These are phyloP conservation scores for Fusarium sacchari DNA, from an alignment of 2,329 filamentous ascomycete genomes.

Conservation along the genomic window DNA sequence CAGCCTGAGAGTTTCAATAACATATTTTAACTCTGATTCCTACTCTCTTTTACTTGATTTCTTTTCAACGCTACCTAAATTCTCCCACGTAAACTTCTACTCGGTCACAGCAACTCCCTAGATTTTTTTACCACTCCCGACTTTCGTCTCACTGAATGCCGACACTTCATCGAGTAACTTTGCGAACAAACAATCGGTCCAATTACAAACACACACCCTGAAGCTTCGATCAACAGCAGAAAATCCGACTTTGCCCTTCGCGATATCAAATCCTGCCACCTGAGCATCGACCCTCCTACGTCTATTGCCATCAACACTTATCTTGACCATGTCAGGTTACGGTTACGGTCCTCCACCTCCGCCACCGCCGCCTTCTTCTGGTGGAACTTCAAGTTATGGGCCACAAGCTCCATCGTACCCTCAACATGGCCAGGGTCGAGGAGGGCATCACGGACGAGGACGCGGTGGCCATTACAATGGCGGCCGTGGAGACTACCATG, in stretches of 20 bases:
- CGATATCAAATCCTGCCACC: neutral
- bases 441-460: constrained; percentile 52
- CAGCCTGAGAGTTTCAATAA: neutral
- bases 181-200: neutral
- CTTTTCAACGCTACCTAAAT: neutral
- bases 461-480: constrained; percentile 53
- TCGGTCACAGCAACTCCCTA: neutral
- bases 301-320: neutral
- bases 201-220: neutral
- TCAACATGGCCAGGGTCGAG: constrained; percentile 50
- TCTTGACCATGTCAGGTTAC: constrained; percentile 57
- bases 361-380: constrained; percentile 52
- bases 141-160: neutral
- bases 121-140: neutral
- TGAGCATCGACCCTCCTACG: neutral
- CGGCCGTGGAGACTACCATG: constrained; percentile 55
- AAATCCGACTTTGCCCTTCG: neutral
- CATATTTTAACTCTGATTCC: neutral
- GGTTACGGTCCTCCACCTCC: constrained; percentile 65
- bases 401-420: constrained; percentile 53
- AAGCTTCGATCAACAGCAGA: neutral
- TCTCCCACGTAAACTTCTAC: neutral
- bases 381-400: constrained; percentile 51
- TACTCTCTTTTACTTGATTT: neutral
- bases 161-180: neutral